Evolutionary conservation across 2,329 filamentous ascomycete genomes (phyloP).

Genomic region (Colletotrichum lini): DNA sequence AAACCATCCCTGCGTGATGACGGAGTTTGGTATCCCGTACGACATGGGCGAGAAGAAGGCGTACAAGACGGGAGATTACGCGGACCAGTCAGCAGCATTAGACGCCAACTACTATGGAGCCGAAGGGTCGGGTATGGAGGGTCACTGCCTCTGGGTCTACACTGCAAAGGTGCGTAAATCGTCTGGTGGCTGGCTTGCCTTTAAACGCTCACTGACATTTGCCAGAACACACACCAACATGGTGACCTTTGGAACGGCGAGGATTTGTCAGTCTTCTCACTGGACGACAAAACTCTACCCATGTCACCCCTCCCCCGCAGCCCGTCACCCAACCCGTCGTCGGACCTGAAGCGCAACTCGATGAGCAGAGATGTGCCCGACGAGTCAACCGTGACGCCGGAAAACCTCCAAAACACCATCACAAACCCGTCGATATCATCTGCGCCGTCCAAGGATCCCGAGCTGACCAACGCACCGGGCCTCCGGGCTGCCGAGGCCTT

Average conservation of each 20-base stretch:
- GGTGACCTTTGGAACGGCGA: slow-evolving; percentile 99
- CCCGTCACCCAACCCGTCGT: slow-evolving; percentile 50
- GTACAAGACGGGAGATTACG: slow-evolving; percentile 95
- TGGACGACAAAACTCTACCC: slow-evolving; percentile 80
- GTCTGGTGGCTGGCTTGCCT: background rate
- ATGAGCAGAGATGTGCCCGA: slow-evolving; percentile 60
- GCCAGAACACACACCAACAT: slow-evolving; percentile 85
- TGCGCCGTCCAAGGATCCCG: slow-evolving; percentile 65
- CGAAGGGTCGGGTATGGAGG: slow-evolving; percentile 86
- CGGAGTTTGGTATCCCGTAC: slow-evolving; percentile 97
- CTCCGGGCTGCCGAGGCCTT: slow-evolving; percentile 94
- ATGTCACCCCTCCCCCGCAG: slow-evolving; percentile 64
- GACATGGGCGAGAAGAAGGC: slow-evolving; percentile 98
- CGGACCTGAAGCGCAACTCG: slow-evolving; percentile 28
- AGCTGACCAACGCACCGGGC: slow-evolving; percentile 76
- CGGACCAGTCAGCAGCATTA: slow-evolving; percentile 90
- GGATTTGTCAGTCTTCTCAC: slow-evolving; percentile 90
- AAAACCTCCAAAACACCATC: slow-evolving; percentile 82
- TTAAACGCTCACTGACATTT: slow-evolving; percentile 17
- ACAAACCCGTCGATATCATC: slow-evolving; percentile 77
- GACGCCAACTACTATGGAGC: slow-evolving; percentile 96
- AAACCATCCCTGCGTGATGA: slow-evolving; percentile 89
- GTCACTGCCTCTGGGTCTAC: slow-evolving; percentile 93
- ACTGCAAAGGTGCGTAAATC: slow-evolving; percentile 71
- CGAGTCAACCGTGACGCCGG: slow-evolving; percentile 76